A percentile compares a stretch with the other conserved stretches of the same genome.
These are phyloP conservation scores for Toxoplasma gondii DNA, from an alignment of 169 alveolate genomes.

Conservation along the genomic window DNA sequence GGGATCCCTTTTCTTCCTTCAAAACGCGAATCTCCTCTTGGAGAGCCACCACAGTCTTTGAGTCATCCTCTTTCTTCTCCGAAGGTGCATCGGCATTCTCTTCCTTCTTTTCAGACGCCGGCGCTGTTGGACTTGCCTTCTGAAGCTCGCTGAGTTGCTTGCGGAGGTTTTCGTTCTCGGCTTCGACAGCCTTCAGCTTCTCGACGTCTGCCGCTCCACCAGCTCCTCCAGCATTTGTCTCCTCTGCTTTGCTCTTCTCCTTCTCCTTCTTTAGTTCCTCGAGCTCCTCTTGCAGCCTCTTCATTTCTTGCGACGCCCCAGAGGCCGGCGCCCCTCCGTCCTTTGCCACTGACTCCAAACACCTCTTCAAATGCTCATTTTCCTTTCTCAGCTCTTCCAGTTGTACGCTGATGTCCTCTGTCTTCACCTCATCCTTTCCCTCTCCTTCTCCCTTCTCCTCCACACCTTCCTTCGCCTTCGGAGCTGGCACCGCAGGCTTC, in stretches of 20 bases:
- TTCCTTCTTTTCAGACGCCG: background rate
- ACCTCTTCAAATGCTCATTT: background rate
- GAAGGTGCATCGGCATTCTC: background rate
- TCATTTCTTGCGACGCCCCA: background rate
- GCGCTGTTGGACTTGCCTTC: background rate
- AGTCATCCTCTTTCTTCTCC: background rate
- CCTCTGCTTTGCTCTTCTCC: background rate
- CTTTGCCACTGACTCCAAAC: background rate
- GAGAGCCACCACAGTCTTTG: background rate
- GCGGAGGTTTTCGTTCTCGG: background rate
- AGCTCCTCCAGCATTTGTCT: background rate
- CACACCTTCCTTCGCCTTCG: too few species aligned
- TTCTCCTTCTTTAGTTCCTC: background rate
- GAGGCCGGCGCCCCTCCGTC: background rate
- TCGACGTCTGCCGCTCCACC: background rate
- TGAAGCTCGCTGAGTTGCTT: background rate
- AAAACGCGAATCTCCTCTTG: background rate
- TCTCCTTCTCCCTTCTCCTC: too few species aligned
- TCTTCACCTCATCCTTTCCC: too few species aligned
- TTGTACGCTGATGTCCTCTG: background rate
- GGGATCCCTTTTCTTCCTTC: background rate
- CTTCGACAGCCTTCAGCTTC: background rate
- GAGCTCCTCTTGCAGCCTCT: background rate
- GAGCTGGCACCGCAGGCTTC: too few species aligned
- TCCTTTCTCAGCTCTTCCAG: background rate